Base-by-base conservation (phyloP, 148 eudicot species). In the Polygonum maritimum region DNA sequence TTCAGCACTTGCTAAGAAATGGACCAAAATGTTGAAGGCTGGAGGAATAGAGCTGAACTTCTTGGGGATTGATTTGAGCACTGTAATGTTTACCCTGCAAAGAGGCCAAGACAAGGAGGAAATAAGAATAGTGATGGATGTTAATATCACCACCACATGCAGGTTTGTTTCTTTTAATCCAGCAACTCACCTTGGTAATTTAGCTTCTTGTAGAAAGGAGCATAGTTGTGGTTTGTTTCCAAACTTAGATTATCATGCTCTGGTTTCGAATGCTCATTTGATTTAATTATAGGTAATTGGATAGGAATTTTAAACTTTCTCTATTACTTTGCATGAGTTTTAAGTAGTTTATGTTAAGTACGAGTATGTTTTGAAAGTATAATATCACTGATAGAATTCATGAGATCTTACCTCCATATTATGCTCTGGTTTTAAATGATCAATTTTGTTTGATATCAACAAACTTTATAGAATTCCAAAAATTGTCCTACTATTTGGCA, bases 51-150 rank as follows among this genome's bases (percentile, higher is more conserved):
- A 91, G 80, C 83, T 85, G 41, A 86, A 81, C 80, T 95, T 95
- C 78, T 80, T 83, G 85, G 94, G 89, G 9, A 81, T 95, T 77
- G 99, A 95, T 84, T 36, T 84, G 36, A 82, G 81, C 79, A 92
- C 99, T 41, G 77, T 95, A 69, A 95, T 92, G 99, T 87, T 95
- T 84, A 92, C 90, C 69, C 80, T 91, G 90, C 88, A 92, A 79
- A 83, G 84, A 71, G 91, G 97, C 47, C 97, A 82, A 78, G 94
- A 89, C 74, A 74, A 82, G 71, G 83, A 84, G 36, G 94, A 95
- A n/a, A n/a, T n/a, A n/a, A n/a, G n/a, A n/a, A n/a, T n/a, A n/a
- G n/a, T n/a, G n/a, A n/a, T n/a, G n/a, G n/a, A n/a, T n/a, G n/a
- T n/a, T n/a, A n/a, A n/a, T n/a, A n/a, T n/a, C n/a, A n/a, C n/a